A percentile compares a stretch with the other conserved stretches of the same genome.
Evolutionary conservation across 805 yeast genomes (phyloP).

Genomic region (Cyberlindnera mississippiensis): DNA sequence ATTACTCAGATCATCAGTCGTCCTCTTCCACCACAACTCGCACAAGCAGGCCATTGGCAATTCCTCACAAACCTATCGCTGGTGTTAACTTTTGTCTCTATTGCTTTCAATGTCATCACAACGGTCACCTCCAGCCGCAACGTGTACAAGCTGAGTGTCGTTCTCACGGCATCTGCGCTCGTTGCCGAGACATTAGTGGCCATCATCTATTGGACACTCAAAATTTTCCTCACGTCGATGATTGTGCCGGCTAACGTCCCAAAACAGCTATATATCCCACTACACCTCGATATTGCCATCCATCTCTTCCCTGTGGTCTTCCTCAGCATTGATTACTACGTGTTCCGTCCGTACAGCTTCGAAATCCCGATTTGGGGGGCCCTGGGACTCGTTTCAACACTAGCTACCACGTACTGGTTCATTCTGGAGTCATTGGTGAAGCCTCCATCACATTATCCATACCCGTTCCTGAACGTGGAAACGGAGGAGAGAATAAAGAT

Average conservation of each 20-base stretch:
- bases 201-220: conserved; percentile 64
- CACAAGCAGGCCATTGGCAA: conserved; percentile 63
- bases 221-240: conserved; percentile 45
- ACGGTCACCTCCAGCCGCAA: conserved; percentile 27
- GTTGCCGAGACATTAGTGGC: conserved; percentile 61
- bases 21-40: conserved; percentile 46
- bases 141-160: conserved; percentile 5
- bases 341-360: conserved; percentile 46
- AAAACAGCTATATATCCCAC: conserved; percentile 37
- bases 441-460: conserved; percentile 53
- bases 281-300: conserved; percentile 50
- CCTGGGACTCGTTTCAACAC: conserved; percentile 28
- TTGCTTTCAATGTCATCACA: conserved; percentile 35
- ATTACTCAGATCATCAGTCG: conserved; percentile 1
- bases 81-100: conserved; percentile 39
- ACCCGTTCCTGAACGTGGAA: conserved; percentile 59
- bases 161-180: conserved; percentile 45
- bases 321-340: conserved; percentile 51
- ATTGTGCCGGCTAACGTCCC: conserved; percentile 36
- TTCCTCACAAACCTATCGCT: conserved; percentile 69
- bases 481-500: conserved; percentile 42
- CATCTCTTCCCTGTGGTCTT: conserved; percentile 57
- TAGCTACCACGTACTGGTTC: conserved; percentile 51
- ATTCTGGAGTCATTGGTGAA: conserved; percentile 47
- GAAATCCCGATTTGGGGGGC: conserved; percentile 36